phyloP scores from a whole-genome alignment of 2,329 filamentous ascomycete species.

The Talaromyces sp. region DNA sequence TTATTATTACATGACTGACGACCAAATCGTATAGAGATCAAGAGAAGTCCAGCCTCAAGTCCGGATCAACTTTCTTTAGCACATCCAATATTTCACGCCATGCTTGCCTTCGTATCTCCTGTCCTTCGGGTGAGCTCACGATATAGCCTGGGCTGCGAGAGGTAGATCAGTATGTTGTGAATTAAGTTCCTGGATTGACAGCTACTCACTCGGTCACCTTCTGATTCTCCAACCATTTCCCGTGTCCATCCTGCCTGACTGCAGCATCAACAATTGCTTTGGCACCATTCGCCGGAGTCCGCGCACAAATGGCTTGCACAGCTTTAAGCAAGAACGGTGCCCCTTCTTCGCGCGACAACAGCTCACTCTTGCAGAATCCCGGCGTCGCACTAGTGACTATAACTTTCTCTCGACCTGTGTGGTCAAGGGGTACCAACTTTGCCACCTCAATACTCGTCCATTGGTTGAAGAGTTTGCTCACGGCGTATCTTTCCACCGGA shows the following conservation, averaged over 20 bases:
- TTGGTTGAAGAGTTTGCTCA: constrained; percentile 14
- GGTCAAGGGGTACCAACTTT: constrained; percentile 11
- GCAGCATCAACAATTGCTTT: constrained; percentile 22
- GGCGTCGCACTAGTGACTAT: constrained; percentile 19
- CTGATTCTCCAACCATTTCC: constrained; percentile 15
- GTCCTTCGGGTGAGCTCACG: constrained; percentile 15
- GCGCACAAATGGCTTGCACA: constrained; percentile 15
- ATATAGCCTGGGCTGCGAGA: neutral
- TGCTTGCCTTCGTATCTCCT: constrained; percentile 12
- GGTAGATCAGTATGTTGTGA: neutral
- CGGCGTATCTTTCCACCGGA: constrained; percentile 16
- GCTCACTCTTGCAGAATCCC: constrained; percentile 23
- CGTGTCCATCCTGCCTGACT: constrained; percentile 19
- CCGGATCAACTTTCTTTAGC: constrained; percentile 16
- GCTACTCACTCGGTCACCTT: constrained; percentile 18
- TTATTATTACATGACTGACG: neutral
- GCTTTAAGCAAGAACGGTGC: constrained; percentile 8
- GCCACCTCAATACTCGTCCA: constrained; percentile 12
- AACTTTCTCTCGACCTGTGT: constrained; percentile 7
- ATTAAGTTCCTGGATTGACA: neutral
- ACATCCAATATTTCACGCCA: constrained; percentile 19
- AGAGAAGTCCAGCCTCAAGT: constrained; percentile 7
- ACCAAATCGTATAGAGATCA: neutral
- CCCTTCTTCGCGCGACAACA: constrained; percentile 16
- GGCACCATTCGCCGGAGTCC: constrained; percentile 23